Conservation (phyloP, 2,329 filamentous ascomycete species). For the Claviceps maximensis region DNA sequence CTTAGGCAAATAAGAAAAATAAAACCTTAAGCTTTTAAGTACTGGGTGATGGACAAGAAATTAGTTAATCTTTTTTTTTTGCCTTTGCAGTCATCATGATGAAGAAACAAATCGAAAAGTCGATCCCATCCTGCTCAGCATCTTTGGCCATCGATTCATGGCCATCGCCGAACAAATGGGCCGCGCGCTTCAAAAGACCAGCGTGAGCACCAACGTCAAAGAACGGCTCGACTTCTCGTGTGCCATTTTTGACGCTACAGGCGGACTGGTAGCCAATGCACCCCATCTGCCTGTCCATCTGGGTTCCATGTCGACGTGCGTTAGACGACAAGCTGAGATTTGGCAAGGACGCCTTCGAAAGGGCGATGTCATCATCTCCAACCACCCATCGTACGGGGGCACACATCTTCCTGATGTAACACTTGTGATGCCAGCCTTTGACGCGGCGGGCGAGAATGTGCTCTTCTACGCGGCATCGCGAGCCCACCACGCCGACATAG, state of each 20-base stretch:
- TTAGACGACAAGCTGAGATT: constrained; percentile 63
- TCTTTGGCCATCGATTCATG: constrained; percentile 78
- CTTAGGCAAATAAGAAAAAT: no score
- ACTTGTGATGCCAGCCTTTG: constrained; percentile 67
- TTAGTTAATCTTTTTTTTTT: background rate
- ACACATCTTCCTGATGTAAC: constrained; percentile 77
- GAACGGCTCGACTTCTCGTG: constrained; percentile 75
- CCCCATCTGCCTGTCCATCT: constrained; percentile 72
- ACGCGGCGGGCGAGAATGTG: constrained; percentile 48
- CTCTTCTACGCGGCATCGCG: constrained; percentile 72
- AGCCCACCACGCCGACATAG: constrained; percentile 77
- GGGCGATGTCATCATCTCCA: constrained; percentile 72
- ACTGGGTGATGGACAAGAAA: no score
- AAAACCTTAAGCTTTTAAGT: no score
- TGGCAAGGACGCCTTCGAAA: constrained; percentile 66
- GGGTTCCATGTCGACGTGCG: constrained; percentile 72
- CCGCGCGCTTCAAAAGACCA: constrained; percentile 64
- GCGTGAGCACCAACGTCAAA: constrained; percentile 70
- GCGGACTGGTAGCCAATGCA: constrained; percentile 65
- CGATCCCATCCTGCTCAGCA: constrained; percentile 65
- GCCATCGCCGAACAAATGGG: constrained; percentile 80
- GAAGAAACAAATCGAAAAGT: constrained; percentile 24
- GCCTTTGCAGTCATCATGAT: constrained; percentile 7
- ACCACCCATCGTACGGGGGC: constrained; percentile 72
- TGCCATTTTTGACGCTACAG: constrained; percentile 63